Conservation (phyloP, 345 rosid species). For the Acer saccharum region DNA sequence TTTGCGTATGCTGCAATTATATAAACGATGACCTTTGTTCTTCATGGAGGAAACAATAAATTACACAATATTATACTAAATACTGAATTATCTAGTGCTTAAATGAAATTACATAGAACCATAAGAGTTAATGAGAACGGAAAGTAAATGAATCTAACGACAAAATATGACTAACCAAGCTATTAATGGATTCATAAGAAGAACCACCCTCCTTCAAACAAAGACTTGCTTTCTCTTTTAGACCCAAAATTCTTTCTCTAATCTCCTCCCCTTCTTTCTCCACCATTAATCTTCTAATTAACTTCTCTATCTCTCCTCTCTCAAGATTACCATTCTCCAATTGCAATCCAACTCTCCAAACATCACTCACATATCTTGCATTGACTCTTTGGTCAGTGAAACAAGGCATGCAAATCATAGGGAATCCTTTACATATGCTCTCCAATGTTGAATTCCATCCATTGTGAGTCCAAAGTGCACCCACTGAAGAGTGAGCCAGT, state of each 20-base stretch:
- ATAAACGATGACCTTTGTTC: no score
- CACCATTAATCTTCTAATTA: slow-evolving; percentile 20
- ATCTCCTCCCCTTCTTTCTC: slow-evolving; percentile 35
- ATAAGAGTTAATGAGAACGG: neutral
- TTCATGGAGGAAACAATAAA: no score
- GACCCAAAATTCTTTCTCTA: slow-evolving; percentile 16
- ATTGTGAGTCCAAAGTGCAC: slow-evolving; percentile 38
- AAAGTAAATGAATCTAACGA: slow-evolving; percentile 17
- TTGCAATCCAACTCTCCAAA: slow-evolving; percentile 40
- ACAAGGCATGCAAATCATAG: slow-evolving; percentile 47
- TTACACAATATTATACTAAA: neutral
- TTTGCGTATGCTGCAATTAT: no score
- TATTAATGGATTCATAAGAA: slow-evolving; percentile 19
- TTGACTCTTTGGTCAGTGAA: slow-evolving; percentile 39
- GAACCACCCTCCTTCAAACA: slow-evolving; percentile 27
- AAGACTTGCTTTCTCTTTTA: slow-evolving; percentile 24
- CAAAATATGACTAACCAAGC: slow-evolving; percentile 29
- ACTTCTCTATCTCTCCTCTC: slow-evolving; percentile 22
- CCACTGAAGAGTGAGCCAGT: slow-evolving; percentile 32
- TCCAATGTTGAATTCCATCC: slow-evolving; percentile 44
- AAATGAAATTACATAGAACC: neutral
- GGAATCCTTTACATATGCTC: slow-evolving; percentile 29
- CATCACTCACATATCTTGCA: slow-evolving; percentile 28
- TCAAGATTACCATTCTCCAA: slow-evolving; percentile 25
- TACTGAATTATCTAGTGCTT: neutral